phyloP scores from a whole-genome alignment of 169 alveolate genomes.

The Theileria parva region DNA sequence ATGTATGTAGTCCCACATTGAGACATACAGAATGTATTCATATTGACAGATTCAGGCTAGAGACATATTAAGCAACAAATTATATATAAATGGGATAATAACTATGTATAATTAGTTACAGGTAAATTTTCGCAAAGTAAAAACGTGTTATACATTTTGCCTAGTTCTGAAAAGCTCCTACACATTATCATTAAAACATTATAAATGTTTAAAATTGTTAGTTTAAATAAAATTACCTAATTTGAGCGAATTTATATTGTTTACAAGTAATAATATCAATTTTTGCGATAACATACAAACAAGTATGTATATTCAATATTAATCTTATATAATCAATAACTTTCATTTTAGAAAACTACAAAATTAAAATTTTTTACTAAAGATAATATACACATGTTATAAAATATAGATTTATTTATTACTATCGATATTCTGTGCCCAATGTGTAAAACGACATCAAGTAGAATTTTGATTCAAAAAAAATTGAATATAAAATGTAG shows the following conservation, averaged over 20 bases:
- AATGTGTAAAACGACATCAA: conserved; percentile 18
- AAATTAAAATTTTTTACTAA: not conserved
- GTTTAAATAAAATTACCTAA: not conserved
- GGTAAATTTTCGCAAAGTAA: conserved; percentile 45
- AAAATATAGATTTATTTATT: not conserved
- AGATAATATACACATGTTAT: not conserved
- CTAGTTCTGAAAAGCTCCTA: not conserved
- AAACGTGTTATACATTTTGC: conserved; percentile 41
- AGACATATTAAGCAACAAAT: not conserved
- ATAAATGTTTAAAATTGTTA: not conserved
- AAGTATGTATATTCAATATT: not conserved
- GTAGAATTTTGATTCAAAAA: not conserved
- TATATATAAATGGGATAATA: not conserved
- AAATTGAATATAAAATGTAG: not conserved
- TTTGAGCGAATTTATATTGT: not conserved
- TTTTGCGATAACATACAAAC: not conserved
- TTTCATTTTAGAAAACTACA: not conserved
- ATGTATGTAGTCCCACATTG: conserved; percentile 27
- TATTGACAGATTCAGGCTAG: conserved; percentile 63
- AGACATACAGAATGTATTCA: conserved; percentile 53
- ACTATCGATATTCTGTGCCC: not conserved
- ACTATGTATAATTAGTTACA: conserved; percentile 4
- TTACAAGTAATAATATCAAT: not conserved
- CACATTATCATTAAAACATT: not conserved
- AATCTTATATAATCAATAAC: not conserved